These are phyloP conservation scores for Phytopythium oedochilum DNA, from an alignment of 352 stramenopile genomes.

Conservation along the genomic window DNA sequence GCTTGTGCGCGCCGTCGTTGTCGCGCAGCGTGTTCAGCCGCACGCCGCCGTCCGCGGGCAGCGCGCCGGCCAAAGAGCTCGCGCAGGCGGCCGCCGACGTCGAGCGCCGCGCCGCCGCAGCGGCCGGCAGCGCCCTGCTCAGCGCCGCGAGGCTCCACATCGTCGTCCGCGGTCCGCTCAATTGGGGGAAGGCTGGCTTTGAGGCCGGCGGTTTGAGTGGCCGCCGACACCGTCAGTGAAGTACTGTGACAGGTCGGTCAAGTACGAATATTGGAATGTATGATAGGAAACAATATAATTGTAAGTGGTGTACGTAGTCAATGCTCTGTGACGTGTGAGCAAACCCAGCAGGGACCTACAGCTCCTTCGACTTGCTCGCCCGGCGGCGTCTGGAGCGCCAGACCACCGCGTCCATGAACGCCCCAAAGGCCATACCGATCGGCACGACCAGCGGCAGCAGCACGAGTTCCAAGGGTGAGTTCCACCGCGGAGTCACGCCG, in stretches of 20 bases:
- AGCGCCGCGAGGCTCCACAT: constrained; percentile 68
- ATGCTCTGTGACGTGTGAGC: background rate
- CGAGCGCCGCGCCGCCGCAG: constrained; percentile 8
- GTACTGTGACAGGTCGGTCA: too few relatives aligned
- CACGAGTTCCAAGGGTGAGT: constrained; percentile 32
- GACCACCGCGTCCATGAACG: constrained; percentile 43
- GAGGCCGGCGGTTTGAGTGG: constrained; percentile 2
- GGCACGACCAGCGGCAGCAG: constrained; percentile 25
- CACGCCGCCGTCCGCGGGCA: constrained; percentile 31
- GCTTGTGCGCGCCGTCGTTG: constrained; percentile 86
- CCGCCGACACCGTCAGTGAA: too few relatives aligned
- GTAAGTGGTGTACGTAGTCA: too few relatives aligned
- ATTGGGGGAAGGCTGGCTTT: background rate
- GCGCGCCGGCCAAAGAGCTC: constrained; percentile 44
- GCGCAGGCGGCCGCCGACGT: constrained; percentile 26
- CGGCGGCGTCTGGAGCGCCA: constrained; percentile 16
- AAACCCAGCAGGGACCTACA: background rate
- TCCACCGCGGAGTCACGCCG: constrained; percentile 34
- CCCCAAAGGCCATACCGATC: constrained; percentile 27
- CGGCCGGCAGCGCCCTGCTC: constrained; percentile 36
- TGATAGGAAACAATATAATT: too few relatives aligned
- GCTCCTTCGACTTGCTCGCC: constrained; percentile 10
- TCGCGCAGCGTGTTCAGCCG: constrained; percentile 85
- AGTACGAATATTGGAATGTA: too few relatives aligned
- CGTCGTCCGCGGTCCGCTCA: background rate